These are phyloP conservation scores for Aspergillus pseudoviridinutans DNA, from an alignment of 2,329 filamentous ascomycete species.

Conservation along the genomic window DNA sequence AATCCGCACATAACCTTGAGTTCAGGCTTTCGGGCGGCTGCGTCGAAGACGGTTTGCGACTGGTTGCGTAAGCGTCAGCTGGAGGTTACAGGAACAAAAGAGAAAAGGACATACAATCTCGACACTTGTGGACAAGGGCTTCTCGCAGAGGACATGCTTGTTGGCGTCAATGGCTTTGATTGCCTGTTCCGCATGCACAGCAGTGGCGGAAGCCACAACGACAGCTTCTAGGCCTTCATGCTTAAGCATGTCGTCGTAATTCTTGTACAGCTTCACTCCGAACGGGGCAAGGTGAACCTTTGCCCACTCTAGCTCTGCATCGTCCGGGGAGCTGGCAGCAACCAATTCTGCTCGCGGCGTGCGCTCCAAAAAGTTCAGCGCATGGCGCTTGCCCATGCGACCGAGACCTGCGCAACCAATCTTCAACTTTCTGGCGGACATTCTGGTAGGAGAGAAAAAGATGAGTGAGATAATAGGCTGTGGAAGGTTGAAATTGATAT, in stretches of 20 bases:
- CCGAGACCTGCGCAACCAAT: slow-evolving; percentile 49
- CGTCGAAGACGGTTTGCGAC: slow-evolving; percentile 59
- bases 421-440: slow-evolving; percentile 35
- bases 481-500: background rate
- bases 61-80: slow-evolving; percentile 20
- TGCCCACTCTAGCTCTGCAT: slow-evolving; percentile 49
- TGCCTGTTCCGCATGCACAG: slow-evolving; percentile 54
- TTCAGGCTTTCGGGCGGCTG: slow-evolving; percentile 47
- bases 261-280: slow-evolving; percentile 50
- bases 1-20: slow-evolving; percentile 60
- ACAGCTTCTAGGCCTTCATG: slow-evolving; percentile 54
- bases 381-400: slow-evolving; percentile 51
- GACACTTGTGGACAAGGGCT: slow-evolving; percentile 51
- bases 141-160: slow-evolving; percentile 57
- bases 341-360: slow-evolving; percentile 49
- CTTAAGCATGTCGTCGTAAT: slow-evolving; percentile 56
- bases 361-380: slow-evolving; percentile 46
- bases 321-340: slow-evolving; percentile 46
- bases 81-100: background rate
- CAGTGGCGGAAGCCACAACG: slow-evolving; percentile 53
- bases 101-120: slow-evolving; percentile 48
- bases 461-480: background rate
- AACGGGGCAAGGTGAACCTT: slow-evolving; percentile 47
- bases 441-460: slow-evolving; percentile 5
- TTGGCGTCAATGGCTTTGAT: slow-evolving; percentile 54